Evolutionary conservation across 2,329 filamentous ascomycete species (phyloP), one percentile per base, ranked within the genome.

Genomic region (Botrytis paeoniae): DNA sequence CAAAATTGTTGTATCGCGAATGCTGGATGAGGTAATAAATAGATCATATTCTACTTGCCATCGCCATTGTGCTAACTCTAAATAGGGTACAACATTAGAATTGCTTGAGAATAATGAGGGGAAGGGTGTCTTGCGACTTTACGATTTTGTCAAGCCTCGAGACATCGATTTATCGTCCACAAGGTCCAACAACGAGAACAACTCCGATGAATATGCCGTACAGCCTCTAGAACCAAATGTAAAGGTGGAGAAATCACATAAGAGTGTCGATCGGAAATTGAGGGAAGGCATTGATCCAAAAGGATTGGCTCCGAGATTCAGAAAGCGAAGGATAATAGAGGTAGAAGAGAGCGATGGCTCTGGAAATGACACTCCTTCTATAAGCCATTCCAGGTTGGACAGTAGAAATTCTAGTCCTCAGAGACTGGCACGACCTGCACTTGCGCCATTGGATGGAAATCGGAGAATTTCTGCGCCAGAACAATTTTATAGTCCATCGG

Each of bases 271-370:
- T 59, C 48, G 54, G 35, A 68, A 39, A 4, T 35, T 72, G n/a
- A 60, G 14, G 22, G 62, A 61, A 6, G 62, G 70, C 22, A 72
- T 72, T 45, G 70, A 68, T 39, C 70, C 62, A 29, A 68, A 72
- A 68, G 62, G 51, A 43, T 60, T 68, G 39, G 70, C 39, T 6
- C 62, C 70, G 4, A 65, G 41, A 32, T 57, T 59, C 5, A 72
- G 43, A 59, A 72, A 60, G 45, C 51, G 70, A 37, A 72, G 62
- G 48, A 63, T 72, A 54, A 59, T 63, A 10, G 62, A 72, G 37
- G 62, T 72, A 14, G 51, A 57, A 16, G 70, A 68, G 54, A 72
- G 70, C 48, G 70, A 72, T 60, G 51, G 37, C 25, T 72, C 70
- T 32, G 70, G 37, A 1, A 48, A 68, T 18, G 62, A 59, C 10